These are phyloP conservation scores for Tolypocladium cylindrosporum DNA, from an alignment of 2,329 filamentous ascomycete species.

Conservation along the genomic window DNA sequence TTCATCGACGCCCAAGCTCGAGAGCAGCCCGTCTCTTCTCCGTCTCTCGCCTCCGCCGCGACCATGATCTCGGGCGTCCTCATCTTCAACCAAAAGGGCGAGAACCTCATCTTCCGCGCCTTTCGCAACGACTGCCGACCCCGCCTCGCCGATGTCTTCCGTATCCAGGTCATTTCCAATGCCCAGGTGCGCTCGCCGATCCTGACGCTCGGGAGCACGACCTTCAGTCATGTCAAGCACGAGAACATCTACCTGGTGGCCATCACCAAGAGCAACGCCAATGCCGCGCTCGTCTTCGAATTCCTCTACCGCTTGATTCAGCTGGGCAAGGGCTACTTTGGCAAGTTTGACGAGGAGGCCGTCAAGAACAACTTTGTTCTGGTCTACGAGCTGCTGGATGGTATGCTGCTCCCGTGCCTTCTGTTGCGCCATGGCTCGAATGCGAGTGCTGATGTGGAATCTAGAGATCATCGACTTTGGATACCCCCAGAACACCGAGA, in stretches of 20 bases:
- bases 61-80: conserved; percentile 94
- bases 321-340: conserved; percentile 92
- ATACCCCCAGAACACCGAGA: conserved; percentile 98
- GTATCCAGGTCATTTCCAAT: conserved; percentile 98
- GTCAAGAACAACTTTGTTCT: conserved; percentile 99
- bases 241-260: conserved; percentile 98
- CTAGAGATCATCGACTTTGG: conserved; percentile 97
- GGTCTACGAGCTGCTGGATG: conserved; percentile 93
- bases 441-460: background rate
- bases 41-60: conserved; percentile 10
- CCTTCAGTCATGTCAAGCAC: conserved; percentile 98
- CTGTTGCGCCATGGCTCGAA: too few relatives aligned
- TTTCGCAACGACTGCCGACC: conserved; percentile 98
- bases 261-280: conserved; percentile 97
- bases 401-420: conserved; percentile 32
- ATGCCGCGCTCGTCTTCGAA: conserved; percentile 95
- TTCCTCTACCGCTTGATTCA: conserved; percentile 89
- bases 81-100: conserved; percentile 98
- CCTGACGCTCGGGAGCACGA: conserved; percentile 91
- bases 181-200: conserved; percentile 96
- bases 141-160: conserved; percentile 95
- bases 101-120: conserved; percentile 98
- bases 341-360: conserved; percentile 97
- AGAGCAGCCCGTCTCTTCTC: background rate
- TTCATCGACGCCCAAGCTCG: background rate